Evolutionary conservation across 1,284 basidiomycete species (phyloP).

Genomic region (Golubevia sp.): DNA sequence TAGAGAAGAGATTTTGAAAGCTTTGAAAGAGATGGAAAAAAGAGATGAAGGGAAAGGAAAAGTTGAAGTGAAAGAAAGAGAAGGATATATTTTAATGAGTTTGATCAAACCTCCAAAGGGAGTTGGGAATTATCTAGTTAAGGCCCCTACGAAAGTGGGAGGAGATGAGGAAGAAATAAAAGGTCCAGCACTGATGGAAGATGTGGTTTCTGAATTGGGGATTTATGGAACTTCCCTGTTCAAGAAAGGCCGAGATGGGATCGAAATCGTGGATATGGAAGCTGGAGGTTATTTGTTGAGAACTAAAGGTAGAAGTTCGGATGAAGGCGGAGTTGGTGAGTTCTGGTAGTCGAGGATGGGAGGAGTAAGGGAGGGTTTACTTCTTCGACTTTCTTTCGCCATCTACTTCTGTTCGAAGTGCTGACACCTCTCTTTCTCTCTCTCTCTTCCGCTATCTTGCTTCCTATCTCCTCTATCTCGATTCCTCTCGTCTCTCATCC

Average conservation of each 20-base stretch:
- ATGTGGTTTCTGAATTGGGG: slow-evolving; percentile 88
- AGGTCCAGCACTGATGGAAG: slow-evolving; percentile 63
- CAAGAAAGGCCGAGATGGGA: slow-evolving; percentile 59
- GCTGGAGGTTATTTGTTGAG: slow-evolving; percentile 83
- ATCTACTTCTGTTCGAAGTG: too few species aligned
- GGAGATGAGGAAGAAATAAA: background rate
- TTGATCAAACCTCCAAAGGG: slow-evolving; percentile 78
- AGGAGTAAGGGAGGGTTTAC: too few species aligned
- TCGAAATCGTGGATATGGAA: slow-evolving; percentile 65
- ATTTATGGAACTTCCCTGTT: slow-evolving; percentile 89
- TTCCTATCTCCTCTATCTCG: too few species aligned
- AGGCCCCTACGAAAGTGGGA: slow-evolving; percentile 64
- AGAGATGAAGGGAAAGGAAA: slow-evolving; percentile 60
- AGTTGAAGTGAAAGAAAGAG: slow-evolving; percentile 27
- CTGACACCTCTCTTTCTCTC: too few species aligned
- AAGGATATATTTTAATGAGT: slow-evolving; percentile 92
- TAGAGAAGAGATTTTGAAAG: slow-evolving; percentile 77
- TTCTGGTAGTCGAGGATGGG: too few species aligned
- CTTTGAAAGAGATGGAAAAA: slow-evolving; percentile 72
- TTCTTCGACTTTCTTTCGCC: too few species aligned
- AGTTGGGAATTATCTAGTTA: slow-evolving; percentile 75
- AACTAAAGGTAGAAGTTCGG: slow-evolving; percentile 88
- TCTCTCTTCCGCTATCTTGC: too few species aligned
- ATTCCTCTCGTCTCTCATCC: too few species aligned
- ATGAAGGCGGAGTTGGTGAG: slow-evolving; percentile 81